phyloP scores from a whole-genome alignment of 331 rosid species.

The Cydonia oblonga region DNA sequence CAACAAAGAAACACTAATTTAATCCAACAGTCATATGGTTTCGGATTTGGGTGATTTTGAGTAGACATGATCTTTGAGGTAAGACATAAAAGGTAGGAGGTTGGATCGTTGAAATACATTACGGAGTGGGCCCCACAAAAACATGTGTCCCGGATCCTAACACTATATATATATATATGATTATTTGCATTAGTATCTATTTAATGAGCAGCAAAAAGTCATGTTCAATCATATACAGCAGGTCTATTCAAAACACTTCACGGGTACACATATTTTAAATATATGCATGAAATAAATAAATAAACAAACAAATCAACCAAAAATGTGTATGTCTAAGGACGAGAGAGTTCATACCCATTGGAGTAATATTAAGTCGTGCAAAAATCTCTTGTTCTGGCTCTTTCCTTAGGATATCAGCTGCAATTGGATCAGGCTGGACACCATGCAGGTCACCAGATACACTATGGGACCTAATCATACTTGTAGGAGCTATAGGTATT shows the following conservation, averaged over 20 bases:
- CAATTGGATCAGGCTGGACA: slow-evolving; percentile 92
- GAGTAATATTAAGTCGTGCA: slow-evolving; percentile 67
- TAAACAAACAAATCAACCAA: background rate
- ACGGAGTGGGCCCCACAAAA: no score
- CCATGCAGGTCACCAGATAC: slow-evolving; percentile 94
- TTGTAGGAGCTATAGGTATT: slow-evolving; percentile 49
- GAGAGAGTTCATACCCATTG: slow-evolving; percentile 45
- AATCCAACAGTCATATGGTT: no score
- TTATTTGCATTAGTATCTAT: no score
- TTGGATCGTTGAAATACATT: no score
- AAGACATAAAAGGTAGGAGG: no score
- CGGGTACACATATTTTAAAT: background rate
- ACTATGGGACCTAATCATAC: slow-evolving; percentile 92
- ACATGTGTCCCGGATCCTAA: no score
- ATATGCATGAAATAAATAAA: background rate
- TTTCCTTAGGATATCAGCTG: slow-evolving; percentile 96
- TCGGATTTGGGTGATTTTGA: no score
- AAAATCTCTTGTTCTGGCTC: slow-evolving; percentile 92
- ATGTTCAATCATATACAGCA: background rate
- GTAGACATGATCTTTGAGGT: no score
- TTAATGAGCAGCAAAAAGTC: background rate
- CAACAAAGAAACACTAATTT: no score
- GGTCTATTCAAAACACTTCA: background rate
- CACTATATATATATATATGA: background rate
- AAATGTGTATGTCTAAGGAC: background rate